These are phyloP conservation scores for Yamadazyma taylorii DNA, from an alignment of 1,139 yeast species.

Conservation along the genomic window DNA sequence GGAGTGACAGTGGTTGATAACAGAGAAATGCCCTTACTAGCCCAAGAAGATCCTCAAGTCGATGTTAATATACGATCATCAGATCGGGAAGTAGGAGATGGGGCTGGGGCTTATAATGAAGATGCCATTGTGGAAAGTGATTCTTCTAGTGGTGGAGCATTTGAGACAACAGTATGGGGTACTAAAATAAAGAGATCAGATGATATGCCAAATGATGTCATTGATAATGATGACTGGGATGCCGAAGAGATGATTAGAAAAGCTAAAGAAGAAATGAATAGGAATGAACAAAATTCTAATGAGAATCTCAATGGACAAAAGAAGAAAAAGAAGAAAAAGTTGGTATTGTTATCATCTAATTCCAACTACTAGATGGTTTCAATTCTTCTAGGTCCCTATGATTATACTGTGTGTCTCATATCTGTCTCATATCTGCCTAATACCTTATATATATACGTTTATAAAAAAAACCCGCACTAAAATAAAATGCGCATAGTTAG, in stretches of 20 bases:
- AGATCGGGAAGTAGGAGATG: too few species aligned
- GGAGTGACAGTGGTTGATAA: constrained; percentile 34
- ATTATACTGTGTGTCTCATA: too few species aligned
- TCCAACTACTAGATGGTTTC: constrained; percentile 1
- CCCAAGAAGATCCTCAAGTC: too few species aligned
- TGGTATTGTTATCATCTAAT: constrained; percentile 23
- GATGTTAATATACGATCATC: too few species aligned
- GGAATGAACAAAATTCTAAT: constrained; percentile 3
- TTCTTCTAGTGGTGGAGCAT: constrained; percentile 3
- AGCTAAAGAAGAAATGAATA: constrained; percentile 48
- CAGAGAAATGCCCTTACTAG: constrained; percentile 27
- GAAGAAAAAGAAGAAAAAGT: constrained; percentile 39
- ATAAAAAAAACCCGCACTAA: too few species aligned
- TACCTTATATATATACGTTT: too few species aligned
- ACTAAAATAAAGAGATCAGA: constrained; percentile 51
- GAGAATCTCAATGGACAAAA: constrained; percentile 13
- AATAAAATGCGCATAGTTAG: neutral
- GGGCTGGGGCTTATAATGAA: constrained; percentile 6
- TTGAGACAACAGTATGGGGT: constrained; percentile 59
- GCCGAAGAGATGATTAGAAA: constrained; percentile 51
- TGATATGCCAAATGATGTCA: constrained; percentile 16
- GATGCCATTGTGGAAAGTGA: constrained; percentile 7
- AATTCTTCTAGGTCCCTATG: neutral
- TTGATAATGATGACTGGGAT: constrained; percentile 41
- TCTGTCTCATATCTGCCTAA: too few species aligned